phyloP scores from a whole-genome alignment of 2,329 filamentous ascomycete species.

The Cladosporium austrohemisphaericum region DNA sequence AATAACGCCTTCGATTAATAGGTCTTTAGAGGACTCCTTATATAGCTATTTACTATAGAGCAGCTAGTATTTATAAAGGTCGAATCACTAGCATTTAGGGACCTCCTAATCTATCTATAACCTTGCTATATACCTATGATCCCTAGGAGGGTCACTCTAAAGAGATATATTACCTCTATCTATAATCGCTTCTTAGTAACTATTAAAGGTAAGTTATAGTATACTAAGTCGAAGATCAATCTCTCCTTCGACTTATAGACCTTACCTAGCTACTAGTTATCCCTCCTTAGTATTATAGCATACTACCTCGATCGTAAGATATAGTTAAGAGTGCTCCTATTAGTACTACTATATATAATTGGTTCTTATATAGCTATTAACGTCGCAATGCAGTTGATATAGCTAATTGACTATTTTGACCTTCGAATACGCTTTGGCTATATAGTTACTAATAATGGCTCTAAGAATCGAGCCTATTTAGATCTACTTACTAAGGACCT shows the following conservation, averaged over 20 bases:
- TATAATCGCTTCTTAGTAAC: background rate
- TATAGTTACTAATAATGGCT: background rate
- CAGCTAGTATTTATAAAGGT: background rate
- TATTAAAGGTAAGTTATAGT: background rate
- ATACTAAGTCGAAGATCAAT: background rate
- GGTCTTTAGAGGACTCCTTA: background rate
- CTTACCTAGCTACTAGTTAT: background rate
- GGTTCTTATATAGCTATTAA: background rate
- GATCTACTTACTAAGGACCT: background rate
- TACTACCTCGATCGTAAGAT: background rate
- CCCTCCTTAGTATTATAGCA: background rate
- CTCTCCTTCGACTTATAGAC: background rate
- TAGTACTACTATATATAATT: background rate
- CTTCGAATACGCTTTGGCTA: background rate
- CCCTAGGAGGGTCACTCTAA: background rate
- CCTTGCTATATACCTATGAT: background rate
- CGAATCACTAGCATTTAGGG: background rate
- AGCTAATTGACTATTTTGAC: background rate
- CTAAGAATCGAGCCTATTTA: background rate
- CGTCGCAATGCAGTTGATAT: background rate
- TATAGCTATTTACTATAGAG: background rate
- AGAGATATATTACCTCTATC: background rate
- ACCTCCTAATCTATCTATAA: background rate
- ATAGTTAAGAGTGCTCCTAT: background rate
- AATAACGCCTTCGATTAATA: no score